phyloP scores from a whole-genome alignment of 2,329 filamentous ascomycete species.

The Claviceps sp. region DNA sequence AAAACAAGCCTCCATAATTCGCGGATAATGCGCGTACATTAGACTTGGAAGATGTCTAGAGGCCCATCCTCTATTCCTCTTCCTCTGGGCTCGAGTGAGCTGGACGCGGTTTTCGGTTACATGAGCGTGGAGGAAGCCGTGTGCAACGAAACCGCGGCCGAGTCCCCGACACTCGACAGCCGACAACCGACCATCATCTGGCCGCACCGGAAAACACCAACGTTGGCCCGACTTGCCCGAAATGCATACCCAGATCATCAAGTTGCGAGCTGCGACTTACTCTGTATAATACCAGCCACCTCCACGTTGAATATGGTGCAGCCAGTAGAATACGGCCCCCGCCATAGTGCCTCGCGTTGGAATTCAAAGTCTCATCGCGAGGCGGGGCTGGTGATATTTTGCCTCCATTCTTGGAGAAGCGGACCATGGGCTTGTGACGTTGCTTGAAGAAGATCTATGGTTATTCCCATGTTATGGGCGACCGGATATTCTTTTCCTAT shows the following conservation, averaged over 20 bases:
- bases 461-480: too few species aligned
- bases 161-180: background rate
- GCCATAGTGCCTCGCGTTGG: constrained; percentile 10
- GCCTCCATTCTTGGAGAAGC: background rate
- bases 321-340: background rate
- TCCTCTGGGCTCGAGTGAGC: background rate
- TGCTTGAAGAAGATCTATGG: background rate
- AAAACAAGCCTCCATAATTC: background rate
- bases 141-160: background rate
- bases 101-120: background rate
- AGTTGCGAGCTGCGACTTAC: background rate
- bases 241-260: background rate
- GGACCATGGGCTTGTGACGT: background rate
- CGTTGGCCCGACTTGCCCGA: background rate
- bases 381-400: constrained; percentile 7
- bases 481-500: too few species aligned
- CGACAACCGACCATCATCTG: background rate
- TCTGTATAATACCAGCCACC: background rate
- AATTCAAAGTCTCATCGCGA: constrained; percentile 12
- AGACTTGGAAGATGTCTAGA: too few species aligned
- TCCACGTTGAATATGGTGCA: background rate
- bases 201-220: background rate
- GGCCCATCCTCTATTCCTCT: too few species aligned
- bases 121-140: background rate
- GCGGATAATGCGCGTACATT: background rate